phyloP scores from a whole-genome alignment of 2,329 filamentous ascomycete genomes.

The Exophiala phaeomuriformis region DNA sequence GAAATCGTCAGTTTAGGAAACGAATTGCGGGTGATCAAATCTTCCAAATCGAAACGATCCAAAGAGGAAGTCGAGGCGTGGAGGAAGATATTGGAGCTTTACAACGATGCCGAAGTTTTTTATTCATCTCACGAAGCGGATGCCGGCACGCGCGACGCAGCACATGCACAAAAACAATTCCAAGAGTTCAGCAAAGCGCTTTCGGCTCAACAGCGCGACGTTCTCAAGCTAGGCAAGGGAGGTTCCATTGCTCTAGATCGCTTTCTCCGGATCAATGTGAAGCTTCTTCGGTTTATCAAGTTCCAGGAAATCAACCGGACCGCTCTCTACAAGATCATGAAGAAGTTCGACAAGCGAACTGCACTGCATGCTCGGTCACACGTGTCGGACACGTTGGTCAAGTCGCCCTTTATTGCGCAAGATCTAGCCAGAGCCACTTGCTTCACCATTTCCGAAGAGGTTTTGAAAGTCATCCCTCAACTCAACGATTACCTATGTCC shows the following conservation, averaged over 20 bases:
- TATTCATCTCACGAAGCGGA: constrained; percentile 69
- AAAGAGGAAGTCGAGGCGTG: constrained; percentile 62
- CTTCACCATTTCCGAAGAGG: constrained; percentile 62
- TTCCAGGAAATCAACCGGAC: constrained; percentile 78
- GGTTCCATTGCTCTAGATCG: constrained; percentile 58
- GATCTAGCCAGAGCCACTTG: constrained; percentile 69
- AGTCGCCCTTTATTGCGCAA: constrained; percentile 39
- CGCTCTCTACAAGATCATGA: constrained; percentile 75
- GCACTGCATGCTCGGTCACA: constrained; percentile 58
- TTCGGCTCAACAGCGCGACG: constrained; percentile 50
- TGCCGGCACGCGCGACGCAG: constrained; percentile 59
- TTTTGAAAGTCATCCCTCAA: constrained; percentile 68
- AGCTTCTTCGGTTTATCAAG: constrained; percentile 69
- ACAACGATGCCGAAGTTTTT: constrained; percentile 72
- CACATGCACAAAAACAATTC: constrained; percentile 59
- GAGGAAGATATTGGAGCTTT: constrained; percentile 75
- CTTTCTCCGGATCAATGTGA: constrained; percentile 66
- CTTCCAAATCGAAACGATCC: constrained; percentile 57
- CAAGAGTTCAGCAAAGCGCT: constrained; percentile 57
- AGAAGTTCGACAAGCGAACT: constrained; percentile 86
- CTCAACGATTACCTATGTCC: constrained; percentile 79
- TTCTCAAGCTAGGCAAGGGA: constrained; percentile 58
- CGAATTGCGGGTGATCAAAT: constrained; percentile 53
- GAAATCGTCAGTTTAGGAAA: constrained; percentile 60
- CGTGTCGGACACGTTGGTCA: constrained; percentile 16